Evolutionary conservation across 345 rosid species (phyloP), one percentile per base, ranked within the genome.

Genomic region (Hypericum perforatum): DNA sequence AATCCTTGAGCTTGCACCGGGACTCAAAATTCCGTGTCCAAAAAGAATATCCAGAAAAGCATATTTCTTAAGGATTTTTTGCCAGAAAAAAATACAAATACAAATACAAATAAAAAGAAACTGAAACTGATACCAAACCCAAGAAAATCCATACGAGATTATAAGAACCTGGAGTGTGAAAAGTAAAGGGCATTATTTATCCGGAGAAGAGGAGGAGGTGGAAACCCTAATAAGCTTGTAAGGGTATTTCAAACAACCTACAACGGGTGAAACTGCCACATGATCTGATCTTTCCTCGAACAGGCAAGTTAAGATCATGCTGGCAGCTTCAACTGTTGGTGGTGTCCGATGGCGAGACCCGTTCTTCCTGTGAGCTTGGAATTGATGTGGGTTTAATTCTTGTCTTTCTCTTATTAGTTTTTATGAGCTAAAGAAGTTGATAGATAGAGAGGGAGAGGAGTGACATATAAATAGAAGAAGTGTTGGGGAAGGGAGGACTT

Each of bases 321-420:
- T 90, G 97, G 96, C 97, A 90, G 97, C 97, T 90, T 90, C 96
- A 90, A 70, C 97, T 65, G 94, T 71, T 76, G 76, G 62, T 67
- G 74, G 72, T 63, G 75, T 84, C 64, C 86, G 76, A 62, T 49
- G 43, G 49, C 2, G 14, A n/a, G 3, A 9, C 32, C 32, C 32
- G 4, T 22, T 22, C 2, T 22, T 22, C 4, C 4, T 22, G 1
- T 22, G 32, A 22, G 32, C 32, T 22, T 22, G 32, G 32, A 1
- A 1, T 22, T 4, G 32, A 4, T 1, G 32, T 22, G 32, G 32
- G 32, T 22, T 22, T n/a, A n/a, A n/a, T n/a, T n/a, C n/a, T n/a
- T n/a, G n/a, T n/a, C n/a, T n/a, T n/a, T n/a, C n/a, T n/a, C n/a
- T n/a, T n/a, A n/a, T n/a, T n/a, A n/a, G n/a, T n/a, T n/a, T n/a